These are phyloP conservation scores for Euphorbia lathyris DNA, from an alignment of 345 rosid species.

Conservation along the genomic window DNA sequence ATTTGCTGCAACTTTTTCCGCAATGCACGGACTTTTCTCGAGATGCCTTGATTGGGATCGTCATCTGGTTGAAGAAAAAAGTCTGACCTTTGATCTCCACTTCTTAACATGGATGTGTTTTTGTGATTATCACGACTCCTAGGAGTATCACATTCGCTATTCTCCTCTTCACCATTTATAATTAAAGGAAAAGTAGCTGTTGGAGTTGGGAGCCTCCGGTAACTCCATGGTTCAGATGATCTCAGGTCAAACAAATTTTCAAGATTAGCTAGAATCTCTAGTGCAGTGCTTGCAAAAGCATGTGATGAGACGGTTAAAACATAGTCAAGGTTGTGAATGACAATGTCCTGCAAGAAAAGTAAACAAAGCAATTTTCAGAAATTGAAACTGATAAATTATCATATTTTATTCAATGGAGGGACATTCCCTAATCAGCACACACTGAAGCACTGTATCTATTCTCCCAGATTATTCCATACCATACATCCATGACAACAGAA, in stretches of 20 bases:
- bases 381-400: background rate
- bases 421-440: background rate
- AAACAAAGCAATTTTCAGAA: background rate
- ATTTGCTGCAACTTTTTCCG: conserved; percentile 91
- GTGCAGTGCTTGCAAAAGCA: conserved; percentile 63
- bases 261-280: conserved; percentile 69
- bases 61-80: conserved; percentile 59
- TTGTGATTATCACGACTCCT: conserved; percentile 58
- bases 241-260: conserved; percentile 74
- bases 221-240: conserved; percentile 91
- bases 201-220: conserved; percentile 77
- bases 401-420: background rate
- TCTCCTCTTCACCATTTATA: conserved; percentile 81
- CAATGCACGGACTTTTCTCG: conserved; percentile 72
- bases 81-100: conserved; percentile 40
- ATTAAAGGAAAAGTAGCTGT: conserved; percentile 80
- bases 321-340: conserved; percentile 82
- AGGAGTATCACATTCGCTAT: conserved; percentile 50
- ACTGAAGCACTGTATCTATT: background rate
- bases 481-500: background rate
- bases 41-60: conserved; percentile 43
- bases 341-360: conserved; percentile 56
- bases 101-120: conserved; percentile 20
- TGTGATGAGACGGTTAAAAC: conserved; percentile 63
- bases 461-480: background rate